A percentile compares a stretch with the other conserved stretches of the same genome.
Conservation (phyloP, 768 basidiomycete species). For the Leccinellum rugosiceps region DNA sequence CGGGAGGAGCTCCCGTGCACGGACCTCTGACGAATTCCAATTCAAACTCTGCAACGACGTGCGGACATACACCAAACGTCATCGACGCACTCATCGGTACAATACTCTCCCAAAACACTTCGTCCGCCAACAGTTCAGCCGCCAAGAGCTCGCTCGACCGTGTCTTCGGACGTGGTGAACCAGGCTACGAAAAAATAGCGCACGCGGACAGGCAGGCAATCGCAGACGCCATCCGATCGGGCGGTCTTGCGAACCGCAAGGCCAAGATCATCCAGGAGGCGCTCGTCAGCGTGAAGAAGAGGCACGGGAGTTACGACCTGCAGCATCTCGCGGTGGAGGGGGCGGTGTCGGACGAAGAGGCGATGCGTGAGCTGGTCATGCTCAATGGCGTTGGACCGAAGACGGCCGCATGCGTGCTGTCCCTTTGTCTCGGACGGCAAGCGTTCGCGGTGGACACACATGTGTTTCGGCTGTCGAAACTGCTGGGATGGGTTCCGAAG, state of each 20-base stretch:
- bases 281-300: conserved; percentile 39
- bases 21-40: conserved; percentile 11
- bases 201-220: conserved; percentile 40
- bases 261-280: conserved; percentile 49
- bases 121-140: conserved; percentile 44
- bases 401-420: conserved; percentile 60
- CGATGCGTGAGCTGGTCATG: conserved; percentile 55
- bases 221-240: conserved; percentile 47
- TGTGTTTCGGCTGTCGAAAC: conserved; percentile 50
- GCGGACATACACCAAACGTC: conserved; percentile 50
- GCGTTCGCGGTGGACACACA: conserved; percentile 67
- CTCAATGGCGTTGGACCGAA: conserved; percentile 61
- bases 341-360: conserved; percentile 40
- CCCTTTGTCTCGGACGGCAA: conserved; percentile 58
- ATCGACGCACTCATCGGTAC: conserved; percentile 57
- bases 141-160: conserved; percentile 50
- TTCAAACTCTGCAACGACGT: conserved; percentile 37
- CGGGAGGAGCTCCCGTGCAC: conserved; percentile 28
- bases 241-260: conserved; percentile 62
- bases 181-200: conserved; percentile 49
- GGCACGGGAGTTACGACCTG: conserved; percentile 53
- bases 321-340: conserved; percentile 44
- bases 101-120: conserved; percentile 61
- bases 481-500: conserved; percentile 41
- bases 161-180: conserved; percentile 23